Evolutionary conservation across 2,329 filamentous ascomycete genomes (phyloP).

Genomic region (Lojkania enalia): DNA sequence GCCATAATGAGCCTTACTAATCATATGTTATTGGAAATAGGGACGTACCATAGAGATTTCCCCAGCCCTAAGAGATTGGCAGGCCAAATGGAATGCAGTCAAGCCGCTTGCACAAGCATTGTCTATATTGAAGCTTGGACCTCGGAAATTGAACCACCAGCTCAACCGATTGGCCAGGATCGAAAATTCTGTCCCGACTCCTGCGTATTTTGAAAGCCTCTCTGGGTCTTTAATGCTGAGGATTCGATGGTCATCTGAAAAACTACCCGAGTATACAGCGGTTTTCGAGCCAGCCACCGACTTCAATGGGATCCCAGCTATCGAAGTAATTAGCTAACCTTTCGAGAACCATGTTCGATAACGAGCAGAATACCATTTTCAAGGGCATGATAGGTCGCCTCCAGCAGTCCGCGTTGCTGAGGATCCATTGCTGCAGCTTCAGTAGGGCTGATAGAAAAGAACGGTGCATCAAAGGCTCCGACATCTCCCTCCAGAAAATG

Average conservation of each 20-base stretch:
- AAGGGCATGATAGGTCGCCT: conserved; percentile 23
- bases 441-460: conserved; percentile 17
- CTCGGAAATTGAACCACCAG: conserved; percentile 27
- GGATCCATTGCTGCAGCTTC: conserved; percentile 26
- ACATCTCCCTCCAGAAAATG: conserved; percentile 17
- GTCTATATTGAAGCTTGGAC: conserved; percentile 24
- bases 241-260: conserved; percentile 17
- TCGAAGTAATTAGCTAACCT: not conserved
- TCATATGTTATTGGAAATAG: too few relatives aligned
- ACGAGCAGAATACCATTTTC: conserved; percentile 19
- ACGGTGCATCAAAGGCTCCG: conserved; percentile 18
- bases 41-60: not conserved
- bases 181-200: conserved; percentile 7
- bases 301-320: conserved; percentile 11
- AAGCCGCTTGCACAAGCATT: conserved; percentile 26
- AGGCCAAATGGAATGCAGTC: conserved; percentile 22
- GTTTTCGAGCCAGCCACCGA: conserved; percentile 11
- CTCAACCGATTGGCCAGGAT: conserved; percentile 18
- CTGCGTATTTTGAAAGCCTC: conserved; percentile 9
- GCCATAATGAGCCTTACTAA: too few relatives aligned
- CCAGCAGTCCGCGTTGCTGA: conserved; percentile 21
- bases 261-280: conserved; percentile 7
- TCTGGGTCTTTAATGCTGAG: conserved; percentile 39
- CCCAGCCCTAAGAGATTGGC: conserved; percentile 2
- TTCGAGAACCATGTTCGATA: too few relatives aligned